Evolutionary conservation across 2,329 filamentous ascomycete genomes (phyloP).

Genomic region (Uncinocarpus reesii): DNA sequence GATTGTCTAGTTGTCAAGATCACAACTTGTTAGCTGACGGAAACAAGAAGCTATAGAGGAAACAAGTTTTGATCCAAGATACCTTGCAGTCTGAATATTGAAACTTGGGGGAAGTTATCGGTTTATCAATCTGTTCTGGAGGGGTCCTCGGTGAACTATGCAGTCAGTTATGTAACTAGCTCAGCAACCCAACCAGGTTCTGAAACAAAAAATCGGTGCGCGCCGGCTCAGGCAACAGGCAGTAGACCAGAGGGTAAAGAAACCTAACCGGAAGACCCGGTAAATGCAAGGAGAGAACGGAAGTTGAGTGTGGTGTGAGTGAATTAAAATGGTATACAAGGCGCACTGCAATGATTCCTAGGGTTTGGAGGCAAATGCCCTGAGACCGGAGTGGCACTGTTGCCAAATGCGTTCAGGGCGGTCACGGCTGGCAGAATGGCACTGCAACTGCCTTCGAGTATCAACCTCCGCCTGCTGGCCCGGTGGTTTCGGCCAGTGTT

Average conservation of each 20-base stretch:
- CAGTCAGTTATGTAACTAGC: neutral
- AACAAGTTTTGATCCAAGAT: neutral
- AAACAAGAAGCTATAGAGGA: neutral
- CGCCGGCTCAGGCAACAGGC: neutral
- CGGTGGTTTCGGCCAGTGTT: too few species aligned
- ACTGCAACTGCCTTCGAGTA: neutral
- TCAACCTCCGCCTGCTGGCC: neutral
- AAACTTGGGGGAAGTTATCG: neutral
- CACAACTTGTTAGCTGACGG: neutral
- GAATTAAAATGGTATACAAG: conserved; percentile 5
- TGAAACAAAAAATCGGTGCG: conserved; percentile 8
- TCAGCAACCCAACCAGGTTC: conserved; percentile 10
- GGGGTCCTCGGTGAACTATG: too few species aligned
- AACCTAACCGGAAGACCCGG: neutral
- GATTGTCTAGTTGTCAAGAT: neutral
- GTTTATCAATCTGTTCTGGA: neutral
- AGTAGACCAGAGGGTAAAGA: neutral
- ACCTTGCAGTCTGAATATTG: neutral
- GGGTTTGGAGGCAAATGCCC: neutral
- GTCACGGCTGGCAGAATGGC: conserved; percentile 11
- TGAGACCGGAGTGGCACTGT: neutral
- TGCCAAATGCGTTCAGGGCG: conserved; percentile 12
- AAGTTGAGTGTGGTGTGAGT: neutral
- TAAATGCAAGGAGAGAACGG: neutral
- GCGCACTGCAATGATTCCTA: neutral